A percentile compares a stretch with the other conserved stretches of the same genome.
Evolutionary conservation across 176 grass and related monocot species (phyloP).

Genomic region (Typha latifolia): DNA sequence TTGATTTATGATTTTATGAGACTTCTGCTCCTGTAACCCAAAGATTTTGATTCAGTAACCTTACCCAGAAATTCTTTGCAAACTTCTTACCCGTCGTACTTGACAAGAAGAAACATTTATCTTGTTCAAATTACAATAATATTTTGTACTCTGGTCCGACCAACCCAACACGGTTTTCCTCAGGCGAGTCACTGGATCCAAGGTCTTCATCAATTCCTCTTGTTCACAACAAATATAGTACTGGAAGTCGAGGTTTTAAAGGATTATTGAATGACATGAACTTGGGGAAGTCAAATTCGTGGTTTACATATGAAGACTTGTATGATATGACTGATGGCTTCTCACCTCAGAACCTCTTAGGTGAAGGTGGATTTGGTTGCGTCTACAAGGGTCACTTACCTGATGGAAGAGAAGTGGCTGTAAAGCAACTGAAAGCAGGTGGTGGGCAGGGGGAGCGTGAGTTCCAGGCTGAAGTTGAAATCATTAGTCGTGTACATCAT

Average conservation of each 20-base stretch:
- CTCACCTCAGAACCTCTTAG: conserved; percentile 52
- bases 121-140: background rate
- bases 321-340: conserved; percentile 72
- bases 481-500: too few species aligned
- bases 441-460: too few species aligned
- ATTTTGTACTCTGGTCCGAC: background rate
- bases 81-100: too few species aligned
- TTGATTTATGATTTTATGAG: conserved; percentile 6
- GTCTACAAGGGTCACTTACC: conserved; percentile 67
- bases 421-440: conserved; percentile 68
- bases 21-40: background rate
- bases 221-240: conserved; percentile 27
- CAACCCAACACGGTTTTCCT: background rate
- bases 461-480: too few species aligned
- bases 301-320: conserved; percentile 69
- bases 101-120: too few species aligned
- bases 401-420: conserved; percentile 62
- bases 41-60: too few species aligned
- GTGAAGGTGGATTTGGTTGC: conserved; percentile 73
- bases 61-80: too few species aligned
- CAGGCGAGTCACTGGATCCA: conserved; percentile 23
- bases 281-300: conserved; percentile 40
- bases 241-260: conserved; percentile 30
- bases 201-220: conserved; percentile 35
- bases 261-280: conserved; percentile 40